Evolutionary conservation across 805 yeast genomes (phyloP).

Genomic region (Hanseniaspora clermontiae): DNA sequence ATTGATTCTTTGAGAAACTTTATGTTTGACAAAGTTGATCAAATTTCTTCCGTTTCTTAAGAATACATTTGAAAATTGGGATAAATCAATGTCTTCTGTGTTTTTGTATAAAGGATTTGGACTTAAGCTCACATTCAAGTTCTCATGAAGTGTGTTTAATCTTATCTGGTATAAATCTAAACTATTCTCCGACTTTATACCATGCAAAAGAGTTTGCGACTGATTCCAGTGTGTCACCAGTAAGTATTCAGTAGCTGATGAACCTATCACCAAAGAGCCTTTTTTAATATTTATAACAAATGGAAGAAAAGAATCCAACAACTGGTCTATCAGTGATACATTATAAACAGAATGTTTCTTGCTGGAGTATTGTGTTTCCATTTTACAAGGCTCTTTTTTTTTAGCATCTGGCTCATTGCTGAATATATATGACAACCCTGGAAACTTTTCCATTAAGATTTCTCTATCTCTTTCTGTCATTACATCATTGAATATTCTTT

Average conservation of each 20-base stretch:
- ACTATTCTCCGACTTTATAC: slow-evolving; percentile 34
- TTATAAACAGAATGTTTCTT: slow-evolving; percentile 20
- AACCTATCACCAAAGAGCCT: slow-evolving; percentile 72
- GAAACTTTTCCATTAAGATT: slow-evolving; percentile 2
- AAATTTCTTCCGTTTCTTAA: slow-evolving; percentile 11
- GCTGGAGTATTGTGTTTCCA: slow-evolving; percentile 17
- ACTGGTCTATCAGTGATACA: slow-evolving; percentile 18
- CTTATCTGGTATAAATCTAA: slow-evolving; percentile 47
- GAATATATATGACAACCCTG: slow-evolving; percentile 1
- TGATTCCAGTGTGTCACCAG: slow-evolving; percentile 46
- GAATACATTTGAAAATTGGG: slow-evolving; percentile 19
- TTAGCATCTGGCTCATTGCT: background rate
- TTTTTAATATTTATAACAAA: slow-evolving; percentile 44
- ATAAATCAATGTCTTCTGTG: background rate
- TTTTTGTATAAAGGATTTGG: slow-evolving; percentile 57
- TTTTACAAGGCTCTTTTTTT: background rate
- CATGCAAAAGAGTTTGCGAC: slow-evolving; percentile 48
- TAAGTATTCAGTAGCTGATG: slow-evolving; percentile 61
- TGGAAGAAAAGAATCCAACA: slow-evolving; percentile 38
- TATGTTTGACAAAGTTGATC: background rate
- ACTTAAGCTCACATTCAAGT: slow-evolving; percentile 47
- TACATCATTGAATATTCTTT: slow-evolving; percentile 39
- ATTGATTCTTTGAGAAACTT: background rate
- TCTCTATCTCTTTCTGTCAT: slow-evolving; percentile 16
- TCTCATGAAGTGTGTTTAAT: slow-evolving; percentile 34